phyloP scores from a whole-genome alignment of 176 grass and related monocot genomes.

The Eleusine coracana region DNA sequence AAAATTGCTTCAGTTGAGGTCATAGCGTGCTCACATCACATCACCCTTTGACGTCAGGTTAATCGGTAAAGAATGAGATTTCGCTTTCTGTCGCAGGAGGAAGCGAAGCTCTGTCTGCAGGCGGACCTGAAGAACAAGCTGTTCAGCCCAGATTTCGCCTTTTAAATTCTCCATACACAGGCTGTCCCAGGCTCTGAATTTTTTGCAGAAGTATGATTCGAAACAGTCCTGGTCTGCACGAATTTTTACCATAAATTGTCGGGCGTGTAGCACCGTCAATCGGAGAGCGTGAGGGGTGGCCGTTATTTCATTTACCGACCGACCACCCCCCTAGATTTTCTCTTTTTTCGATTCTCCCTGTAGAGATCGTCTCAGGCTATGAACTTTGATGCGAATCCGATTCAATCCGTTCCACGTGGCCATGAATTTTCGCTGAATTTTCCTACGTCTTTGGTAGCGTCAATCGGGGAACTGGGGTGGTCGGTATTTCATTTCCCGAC shows the following conservation, averaged over 20 bases:
- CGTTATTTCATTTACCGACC: not conserved
- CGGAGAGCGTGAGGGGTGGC: not conserved
- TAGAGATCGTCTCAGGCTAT: too few species aligned
- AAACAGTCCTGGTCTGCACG: rapidly evolving
- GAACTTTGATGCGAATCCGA: too few species aligned
- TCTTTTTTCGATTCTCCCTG: too few species aligned
- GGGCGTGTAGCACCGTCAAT: not conserved
- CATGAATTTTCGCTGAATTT: too few species aligned
- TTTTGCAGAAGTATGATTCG: not conserved
- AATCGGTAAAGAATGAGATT: not conserved
- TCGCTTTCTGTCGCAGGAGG: not conserved
- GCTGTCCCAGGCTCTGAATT: not conserved
- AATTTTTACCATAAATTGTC: not conserved
- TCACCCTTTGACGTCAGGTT: not conserved
- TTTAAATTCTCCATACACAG: not conserved
- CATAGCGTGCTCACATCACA: not conserved
- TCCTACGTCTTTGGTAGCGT: too few species aligned
- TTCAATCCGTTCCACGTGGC: too few species aligned
- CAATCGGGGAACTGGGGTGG: too few species aligned
- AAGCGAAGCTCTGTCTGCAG: not conserved
- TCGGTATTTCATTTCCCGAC: not conserved
- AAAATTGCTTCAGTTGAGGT: not conserved
- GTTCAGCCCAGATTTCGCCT: not conserved
- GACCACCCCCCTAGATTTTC: not conserved
- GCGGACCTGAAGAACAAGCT: not conserved